Evolutionary conservation across 202 grass and related monocot genomes (phyloP).

Genomic region (Musa balbisiana): DNA sequence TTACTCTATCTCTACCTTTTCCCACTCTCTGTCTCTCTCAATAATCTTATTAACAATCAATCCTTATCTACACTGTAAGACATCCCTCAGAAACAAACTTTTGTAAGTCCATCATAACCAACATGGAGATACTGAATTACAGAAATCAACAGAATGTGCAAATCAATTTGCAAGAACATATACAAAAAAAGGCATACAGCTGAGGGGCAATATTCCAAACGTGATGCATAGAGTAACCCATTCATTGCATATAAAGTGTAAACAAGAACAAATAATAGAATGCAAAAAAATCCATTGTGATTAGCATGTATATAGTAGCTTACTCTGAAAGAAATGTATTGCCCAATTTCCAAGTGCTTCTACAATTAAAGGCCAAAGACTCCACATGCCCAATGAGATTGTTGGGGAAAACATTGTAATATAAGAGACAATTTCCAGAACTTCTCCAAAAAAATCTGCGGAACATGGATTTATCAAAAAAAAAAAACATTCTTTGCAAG

Average conservation of each 20-base stretch:
- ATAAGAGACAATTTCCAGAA: constrained; percentile 86
- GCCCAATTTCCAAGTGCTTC: constrained; percentile 79
- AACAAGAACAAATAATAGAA: too few species aligned
- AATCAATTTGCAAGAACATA: neutral
- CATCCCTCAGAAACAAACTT: too few species aligned
- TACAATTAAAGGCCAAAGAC: constrained; percentile 80
- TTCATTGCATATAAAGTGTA: too few species aligned
- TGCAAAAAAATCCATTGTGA: too few species aligned
- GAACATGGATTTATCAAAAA: constrained; percentile 1
- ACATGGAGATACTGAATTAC: too few species aligned
- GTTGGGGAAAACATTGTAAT: constrained; percentile 84
- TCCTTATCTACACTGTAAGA: too few species aligned
- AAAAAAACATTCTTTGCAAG: neutral
- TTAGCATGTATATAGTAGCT: constrained; percentile 4
- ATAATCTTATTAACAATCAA: too few species aligned
- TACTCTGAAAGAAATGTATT: constrained; percentile 94
- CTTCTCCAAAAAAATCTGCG: constrained; percentile 92
- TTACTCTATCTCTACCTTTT: too few species aligned
- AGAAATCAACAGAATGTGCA: too few species aligned
- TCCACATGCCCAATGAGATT: constrained; percentile 88
- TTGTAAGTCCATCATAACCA: too few species aligned
- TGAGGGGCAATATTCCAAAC: neutral
- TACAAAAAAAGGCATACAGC: neutral
- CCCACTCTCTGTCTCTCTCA: too few species aligned
- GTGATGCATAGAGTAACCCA: neutral